Evolutionary conservation across 345 rosid genomes (phyloP).

Genomic region (Euphorbia pulcherrima): DNA sequence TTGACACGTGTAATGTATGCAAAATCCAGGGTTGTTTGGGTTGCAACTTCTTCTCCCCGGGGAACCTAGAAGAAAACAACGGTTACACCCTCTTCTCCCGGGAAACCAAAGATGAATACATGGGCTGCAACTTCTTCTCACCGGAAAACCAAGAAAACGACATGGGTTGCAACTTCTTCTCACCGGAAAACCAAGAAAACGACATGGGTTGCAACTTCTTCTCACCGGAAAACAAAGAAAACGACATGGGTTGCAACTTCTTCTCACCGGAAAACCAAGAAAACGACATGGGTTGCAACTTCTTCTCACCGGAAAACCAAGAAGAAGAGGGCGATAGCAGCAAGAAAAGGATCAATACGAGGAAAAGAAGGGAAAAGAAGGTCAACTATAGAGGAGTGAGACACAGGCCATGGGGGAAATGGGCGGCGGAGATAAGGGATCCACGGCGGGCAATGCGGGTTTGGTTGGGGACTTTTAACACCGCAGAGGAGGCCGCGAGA

Average conservation of each 20-base stretch:
- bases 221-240: too few species aligned
- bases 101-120: too few species aligned
- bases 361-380: slow-evolving; percentile 42
- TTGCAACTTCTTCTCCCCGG: slow-evolving; percentile 63
- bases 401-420: slow-evolving; percentile 97
- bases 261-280: too few species aligned
- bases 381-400: slow-evolving; percentile 82
- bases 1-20: slow-evolving; percentile 61
- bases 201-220: slow-evolving; percentile 76
- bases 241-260: slow-evolving; percentile 69
- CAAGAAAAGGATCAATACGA: slow-evolving; percentile 4
- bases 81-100: too few species aligned
- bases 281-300: slow-evolving; percentile 71
- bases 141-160: too few species aligned
- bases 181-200: too few species aligned
- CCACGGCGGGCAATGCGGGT: slow-evolving; percentile 72
- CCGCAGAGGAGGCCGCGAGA: slow-evolving; percentile 87
- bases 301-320: slow-evolving; percentile 37
- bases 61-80: slow-evolving; percentile 27
- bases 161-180: slow-evolving; percentile 69
- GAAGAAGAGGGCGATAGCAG: background rate
- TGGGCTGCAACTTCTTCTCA: slow-evolving; percentile 66
- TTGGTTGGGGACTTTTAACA: slow-evolving; percentile 90
- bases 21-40: slow-evolving; percentile 64
- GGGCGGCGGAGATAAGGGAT: slow-evolving; percentile 96